Evolutionary conservation across 2,329 filamentous ascomycete species (phyloP).

Genomic region (Clonostachys sp.): DNA sequence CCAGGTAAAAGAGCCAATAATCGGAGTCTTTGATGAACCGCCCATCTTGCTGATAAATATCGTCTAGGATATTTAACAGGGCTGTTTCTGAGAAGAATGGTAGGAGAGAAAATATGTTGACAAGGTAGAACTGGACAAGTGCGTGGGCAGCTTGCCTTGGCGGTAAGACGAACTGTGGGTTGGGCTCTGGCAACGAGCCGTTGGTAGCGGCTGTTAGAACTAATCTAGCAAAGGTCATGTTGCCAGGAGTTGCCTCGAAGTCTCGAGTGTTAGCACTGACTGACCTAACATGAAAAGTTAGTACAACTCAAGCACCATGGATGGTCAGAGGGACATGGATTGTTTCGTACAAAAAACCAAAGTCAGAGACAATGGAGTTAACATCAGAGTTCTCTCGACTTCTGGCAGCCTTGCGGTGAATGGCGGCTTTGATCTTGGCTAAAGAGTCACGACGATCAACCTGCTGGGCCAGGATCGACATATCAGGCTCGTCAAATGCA

Average conservation of each 20-base stretch:
- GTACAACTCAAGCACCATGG: background rate
- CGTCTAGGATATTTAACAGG: conserved; percentile 74
- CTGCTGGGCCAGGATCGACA: conserved; percentile 16
- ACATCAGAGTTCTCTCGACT: conserved; percentile 78
- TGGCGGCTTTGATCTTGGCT: conserved; percentile 55
- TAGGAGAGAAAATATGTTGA: conserved; percentile 73
- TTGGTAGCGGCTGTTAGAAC: conserved; percentile 80
- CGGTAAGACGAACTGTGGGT: conserved; percentile 59
- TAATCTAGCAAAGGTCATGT: conserved; percentile 88
- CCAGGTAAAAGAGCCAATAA: conserved; percentile 84
- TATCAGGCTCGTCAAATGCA: conserved; percentile 57
- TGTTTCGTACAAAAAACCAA: conserved; percentile 73
- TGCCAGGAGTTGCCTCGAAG: conserved; percentile 82
- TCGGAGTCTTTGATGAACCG: conserved; percentile 64
- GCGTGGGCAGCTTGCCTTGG: conserved; percentile 62
- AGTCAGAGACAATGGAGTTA: conserved; percentile 88
- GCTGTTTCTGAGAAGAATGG: conserved; percentile 79
- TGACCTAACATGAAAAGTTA: conserved; percentile 47
- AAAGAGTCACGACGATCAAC: conserved; percentile 48
- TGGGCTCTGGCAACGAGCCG: conserved; percentile 61
- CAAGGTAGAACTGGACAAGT: conserved; percentile 79
- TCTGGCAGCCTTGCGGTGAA: conserved; percentile 60
- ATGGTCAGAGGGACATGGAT: background rate
- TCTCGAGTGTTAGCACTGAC: conserved; percentile 94
- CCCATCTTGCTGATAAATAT: conserved; percentile 69